Conservation (phyloP, 1,284 basidiomycete genomes). For the Prillingera fragicola region DNA sequence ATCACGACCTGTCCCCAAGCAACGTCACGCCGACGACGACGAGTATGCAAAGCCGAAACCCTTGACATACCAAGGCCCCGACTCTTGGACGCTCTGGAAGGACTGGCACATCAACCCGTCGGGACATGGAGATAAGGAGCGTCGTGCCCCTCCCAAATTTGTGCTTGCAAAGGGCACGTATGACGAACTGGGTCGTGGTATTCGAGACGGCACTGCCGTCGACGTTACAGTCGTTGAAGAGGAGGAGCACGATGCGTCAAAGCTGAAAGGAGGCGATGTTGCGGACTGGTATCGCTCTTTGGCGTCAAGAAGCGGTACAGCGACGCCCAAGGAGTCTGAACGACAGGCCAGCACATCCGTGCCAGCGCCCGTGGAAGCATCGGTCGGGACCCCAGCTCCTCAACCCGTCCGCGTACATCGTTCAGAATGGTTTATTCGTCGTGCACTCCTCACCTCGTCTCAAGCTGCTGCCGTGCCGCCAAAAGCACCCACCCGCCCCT, state of each 20-base stretch:
- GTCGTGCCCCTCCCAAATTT: conserved; percentile 30
- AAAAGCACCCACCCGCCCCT: conserved; percentile 8
- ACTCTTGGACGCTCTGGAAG: conserved; percentile 21
- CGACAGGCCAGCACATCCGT: no score
- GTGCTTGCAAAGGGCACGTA: conserved; percentile 24
- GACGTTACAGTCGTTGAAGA: conserved; percentile 20
- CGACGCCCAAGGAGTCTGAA: background rate
- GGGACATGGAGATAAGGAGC: conserved; percentile 25
- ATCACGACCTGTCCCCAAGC: conserved; percentile 3
- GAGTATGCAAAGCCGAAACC: background rate
- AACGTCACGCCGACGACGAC: conserved; percentile 4
- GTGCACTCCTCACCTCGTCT: conserved; percentile 25
- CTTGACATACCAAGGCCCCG: conserved; percentile 3
- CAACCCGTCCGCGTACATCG: conserved; percentile 25
- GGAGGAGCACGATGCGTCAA: conserved; percentile 2
- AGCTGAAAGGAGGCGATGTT: conserved; percentile 22
- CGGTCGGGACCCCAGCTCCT: background rate
- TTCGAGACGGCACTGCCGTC: conserved; percentile 26
- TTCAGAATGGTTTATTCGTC: conserved; percentile 45
- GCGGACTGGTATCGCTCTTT: conserved; percentile 37
- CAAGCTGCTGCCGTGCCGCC: conserved; percentile 1
- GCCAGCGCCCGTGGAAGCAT: background rate
- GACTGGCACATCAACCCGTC: conserved; percentile 41
- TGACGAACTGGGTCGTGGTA: conserved; percentile 34
- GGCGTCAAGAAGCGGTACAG: background rate